Evolutionary conservation across 2,329 filamentous ascomycete genomes (phyloP).

Genomic region (Cephalotrichum gorgonifer): DNA sequence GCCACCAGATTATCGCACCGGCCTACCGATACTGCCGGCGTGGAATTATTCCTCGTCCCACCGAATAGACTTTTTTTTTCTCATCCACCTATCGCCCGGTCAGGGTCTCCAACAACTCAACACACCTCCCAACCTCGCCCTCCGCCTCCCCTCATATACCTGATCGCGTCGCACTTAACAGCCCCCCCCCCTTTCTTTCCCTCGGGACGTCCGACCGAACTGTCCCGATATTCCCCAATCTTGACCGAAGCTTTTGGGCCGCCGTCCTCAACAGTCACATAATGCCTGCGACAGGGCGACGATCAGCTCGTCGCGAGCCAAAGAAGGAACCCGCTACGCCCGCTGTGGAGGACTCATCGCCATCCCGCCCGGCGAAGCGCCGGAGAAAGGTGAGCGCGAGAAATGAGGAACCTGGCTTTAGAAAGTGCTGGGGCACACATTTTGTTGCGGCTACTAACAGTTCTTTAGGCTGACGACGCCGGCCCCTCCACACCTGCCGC

Average conservation of each 20-base stretch:
- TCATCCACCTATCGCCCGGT: too few species aligned
- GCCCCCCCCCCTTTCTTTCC: too few species aligned
- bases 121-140: too few species aligned
- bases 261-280: background rate
- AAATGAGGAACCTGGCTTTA: background rate
- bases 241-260: background rate
- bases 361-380: slow-evolving; percentile 52
- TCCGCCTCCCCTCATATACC: too few species aligned
- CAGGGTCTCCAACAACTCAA: too few species aligned
- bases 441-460: slow-evolving; percentile 6
- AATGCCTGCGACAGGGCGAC: slow-evolving; percentile 4
- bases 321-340: slow-evolving; percentile 19
- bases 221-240: background rate
- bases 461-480: slow-evolving; percentile 22
- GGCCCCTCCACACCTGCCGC: background rate
- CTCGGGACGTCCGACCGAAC: background rate
- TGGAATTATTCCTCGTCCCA: too few species aligned
- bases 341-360: slow-evolving; percentile 43
- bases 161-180: too few species aligned
- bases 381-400: slow-evolving; percentile 43
- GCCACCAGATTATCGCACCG: background rate
- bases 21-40: background rate
- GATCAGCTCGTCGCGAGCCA: slow-evolving; percentile 11
- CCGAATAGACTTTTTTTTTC: too few species aligned
- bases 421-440: background rate